A percentile compares a stretch with the other conserved stretches of the same genome.
Evolutionary conservation across 106 monocot genomes (phyloP).

Genomic region (Ottelia alismoides): DNA sequence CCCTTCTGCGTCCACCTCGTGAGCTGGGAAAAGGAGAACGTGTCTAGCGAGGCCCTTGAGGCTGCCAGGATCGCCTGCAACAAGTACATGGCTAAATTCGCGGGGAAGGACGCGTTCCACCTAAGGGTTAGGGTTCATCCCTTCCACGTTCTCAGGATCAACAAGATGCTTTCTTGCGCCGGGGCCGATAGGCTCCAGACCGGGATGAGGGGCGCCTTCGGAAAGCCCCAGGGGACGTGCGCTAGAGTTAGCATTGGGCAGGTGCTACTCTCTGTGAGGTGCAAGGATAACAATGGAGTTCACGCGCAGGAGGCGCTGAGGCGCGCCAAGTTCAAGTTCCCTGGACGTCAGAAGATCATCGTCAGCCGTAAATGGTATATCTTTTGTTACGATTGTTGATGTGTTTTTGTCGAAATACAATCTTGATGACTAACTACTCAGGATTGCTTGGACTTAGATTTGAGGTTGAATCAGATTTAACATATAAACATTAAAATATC

Average conservation of each 20-base stretch:
- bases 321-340: constrained; percentile 54
- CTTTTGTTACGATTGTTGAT: no score
- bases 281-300: constrained; percentile 39
- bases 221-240: constrained; percentile 41
- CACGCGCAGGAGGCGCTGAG: constrained; percentile 42
- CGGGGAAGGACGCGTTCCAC: no score
- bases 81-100: no score
- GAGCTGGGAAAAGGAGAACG: no score
- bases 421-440: no score
- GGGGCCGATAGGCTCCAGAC: constrained; percentile 60
- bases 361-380: constrained; percentile 32
- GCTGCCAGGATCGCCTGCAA: no score
- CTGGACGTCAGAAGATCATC: constrained; percentile 42
- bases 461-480: no score
- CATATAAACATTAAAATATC: no score
- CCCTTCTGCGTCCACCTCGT: no score
- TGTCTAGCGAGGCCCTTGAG: no score
- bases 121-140: constrained; percentile 60
- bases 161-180: constrained; percentile 61
- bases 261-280: constrained; percentile 40
- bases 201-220: constrained; percentile 60
- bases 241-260: constrained; percentile 44
- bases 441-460: no score
- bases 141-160: constrained; percentile 46
- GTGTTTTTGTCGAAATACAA: no score